Conservation (phyloP, 192 early-diverging fungal genomes). For the Thamnidium elegans region DNA sequence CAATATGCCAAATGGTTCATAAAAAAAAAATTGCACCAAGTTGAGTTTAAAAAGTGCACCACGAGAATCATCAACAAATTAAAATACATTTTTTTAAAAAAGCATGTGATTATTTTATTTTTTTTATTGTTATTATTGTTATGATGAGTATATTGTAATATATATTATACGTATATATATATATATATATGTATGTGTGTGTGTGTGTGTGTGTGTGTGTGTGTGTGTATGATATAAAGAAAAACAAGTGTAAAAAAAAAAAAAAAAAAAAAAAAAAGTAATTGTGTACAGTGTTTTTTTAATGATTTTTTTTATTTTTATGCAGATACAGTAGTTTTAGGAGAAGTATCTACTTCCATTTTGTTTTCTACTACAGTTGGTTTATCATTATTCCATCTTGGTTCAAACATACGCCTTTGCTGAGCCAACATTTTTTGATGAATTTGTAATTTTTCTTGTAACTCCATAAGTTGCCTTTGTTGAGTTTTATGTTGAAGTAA, state of each 20-base stretch:
- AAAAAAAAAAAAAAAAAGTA: not conserved
- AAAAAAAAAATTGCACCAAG: no score
- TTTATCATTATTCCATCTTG: slow-evolving; percentile 3
- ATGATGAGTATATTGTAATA: no score
- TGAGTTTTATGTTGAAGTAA: slow-evolving; percentile 18
- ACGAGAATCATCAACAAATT: no score
- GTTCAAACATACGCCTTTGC: slow-evolving; percentile 8
- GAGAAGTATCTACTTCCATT: slow-evolving; percentile 13
- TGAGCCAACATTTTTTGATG: slow-evolving; percentile 8
- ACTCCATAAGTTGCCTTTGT: slow-evolving; percentile 10
- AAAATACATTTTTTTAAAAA: no score
- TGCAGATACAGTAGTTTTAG: slow-evolving; percentile 9
- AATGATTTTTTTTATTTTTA: not conserved
- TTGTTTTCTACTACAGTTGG: not conserved
- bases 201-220: not conserved
- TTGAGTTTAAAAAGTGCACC: no score
- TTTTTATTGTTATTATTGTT: no score
- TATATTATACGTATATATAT: no score
- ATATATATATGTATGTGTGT: not conserved
- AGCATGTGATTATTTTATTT: no score
- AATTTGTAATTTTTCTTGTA: slow-evolving; percentile 12
- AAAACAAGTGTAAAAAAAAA: not conserved
- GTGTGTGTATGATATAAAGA: not conserved
- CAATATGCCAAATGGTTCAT: no score
- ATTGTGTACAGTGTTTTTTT: not conserved